phyloP scores from a whole-genome alignment of 2,329 filamentous ascomycete species.

The Aspergillus costaricaensis region DNA sequence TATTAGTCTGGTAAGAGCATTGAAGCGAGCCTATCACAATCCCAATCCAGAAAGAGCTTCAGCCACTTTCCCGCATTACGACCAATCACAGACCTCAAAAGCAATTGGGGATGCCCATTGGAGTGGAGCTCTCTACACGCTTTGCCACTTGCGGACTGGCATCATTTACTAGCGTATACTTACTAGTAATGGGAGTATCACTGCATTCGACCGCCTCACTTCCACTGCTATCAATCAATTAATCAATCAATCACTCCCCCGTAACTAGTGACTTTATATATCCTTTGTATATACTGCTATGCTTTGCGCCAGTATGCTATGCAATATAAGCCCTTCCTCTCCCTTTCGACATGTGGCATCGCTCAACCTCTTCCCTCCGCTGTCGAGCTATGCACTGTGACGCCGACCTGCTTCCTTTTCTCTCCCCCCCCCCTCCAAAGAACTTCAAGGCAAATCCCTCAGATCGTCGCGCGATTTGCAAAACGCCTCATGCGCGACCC shows the following conservation, averaged over 20 bases:
- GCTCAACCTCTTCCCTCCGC: neutral
- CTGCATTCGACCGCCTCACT: neutral
- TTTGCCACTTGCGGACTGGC: neutral
- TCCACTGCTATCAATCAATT: neutral
- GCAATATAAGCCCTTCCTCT: neutral
- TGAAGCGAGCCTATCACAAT: neutral
- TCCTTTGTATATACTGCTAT: neutral
- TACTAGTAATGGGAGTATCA: neutral
- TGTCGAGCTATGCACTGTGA: neutral
- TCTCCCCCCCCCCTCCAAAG: no score
- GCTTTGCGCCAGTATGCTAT: neutral
- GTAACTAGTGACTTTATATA: no score
- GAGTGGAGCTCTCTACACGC: neutral
- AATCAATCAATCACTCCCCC: no score
- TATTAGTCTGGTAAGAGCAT: no score
- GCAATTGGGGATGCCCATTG: neutral
- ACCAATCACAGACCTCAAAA: neutral
- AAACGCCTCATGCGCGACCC: conserved; percentile 6
- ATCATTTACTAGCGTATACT: neutral
- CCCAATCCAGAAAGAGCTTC: no score
- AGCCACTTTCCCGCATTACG: neutral
- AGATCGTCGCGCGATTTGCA: conserved; percentile 13
- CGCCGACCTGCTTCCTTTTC: neutral
- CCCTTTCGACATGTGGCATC: neutral
- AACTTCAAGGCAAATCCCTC: conserved; percentile 10